phyloP scores from a whole-genome alignment of 805 yeast species.

The Yamadazyma tumulicola region DNA sequence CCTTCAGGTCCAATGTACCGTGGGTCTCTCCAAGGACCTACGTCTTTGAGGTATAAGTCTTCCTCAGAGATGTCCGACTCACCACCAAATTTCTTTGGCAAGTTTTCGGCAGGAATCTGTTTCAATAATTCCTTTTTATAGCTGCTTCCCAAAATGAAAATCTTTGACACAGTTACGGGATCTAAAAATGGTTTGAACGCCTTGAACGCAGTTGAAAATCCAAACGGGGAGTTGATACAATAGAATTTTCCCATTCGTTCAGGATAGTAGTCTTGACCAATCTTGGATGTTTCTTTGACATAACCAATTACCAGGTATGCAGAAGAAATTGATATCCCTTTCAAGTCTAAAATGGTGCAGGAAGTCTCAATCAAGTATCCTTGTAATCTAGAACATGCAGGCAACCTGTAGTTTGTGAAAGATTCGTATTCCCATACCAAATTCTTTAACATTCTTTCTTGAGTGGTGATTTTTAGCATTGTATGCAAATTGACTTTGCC shows the following conservation, averaged over 20 bases:
- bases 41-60: slow-evolving; percentile 82
- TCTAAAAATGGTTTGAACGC: slow-evolving; percentile 91
- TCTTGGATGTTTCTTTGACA: slow-evolving; percentile 87
- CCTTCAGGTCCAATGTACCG: slow-evolving; percentile 93
- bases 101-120: slow-evolving; percentile 90
- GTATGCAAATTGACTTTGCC: slow-evolving; percentile 87
- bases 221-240: slow-evolving; percentile 94
- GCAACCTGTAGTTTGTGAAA: slow-evolving; percentile 76
- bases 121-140: slow-evolving; percentile 81
- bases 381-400: slow-evolving; percentile 86
- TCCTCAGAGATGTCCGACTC: slow-evolving; percentile 63
- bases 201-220: slow-evolving; percentile 91
- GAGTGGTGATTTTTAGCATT: slow-evolving; percentile 90
- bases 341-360: slow-evolving; percentile 92
- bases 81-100: slow-evolving; percentile 92
- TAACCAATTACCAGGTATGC: slow-evolving; percentile 84
- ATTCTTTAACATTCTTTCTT: slow-evolving; percentile 93
- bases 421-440: slow-evolving; percentile 98
- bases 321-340: slow-evolving; percentile 83
- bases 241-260: slow-evolving; percentile 99
- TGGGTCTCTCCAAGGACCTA: slow-evolving; percentile 97
- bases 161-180: slow-evolving; percentile 95
- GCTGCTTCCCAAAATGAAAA: slow-evolving; percentile 76
- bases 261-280: slow-evolving; percentile 97
- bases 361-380: slow-evolving; percentile 87